Evolutionary conservation across 805 yeast species (phyloP), one percentile per base, ranked within the genome.

Genomic region (Dipodascus geniculatus): DNA sequence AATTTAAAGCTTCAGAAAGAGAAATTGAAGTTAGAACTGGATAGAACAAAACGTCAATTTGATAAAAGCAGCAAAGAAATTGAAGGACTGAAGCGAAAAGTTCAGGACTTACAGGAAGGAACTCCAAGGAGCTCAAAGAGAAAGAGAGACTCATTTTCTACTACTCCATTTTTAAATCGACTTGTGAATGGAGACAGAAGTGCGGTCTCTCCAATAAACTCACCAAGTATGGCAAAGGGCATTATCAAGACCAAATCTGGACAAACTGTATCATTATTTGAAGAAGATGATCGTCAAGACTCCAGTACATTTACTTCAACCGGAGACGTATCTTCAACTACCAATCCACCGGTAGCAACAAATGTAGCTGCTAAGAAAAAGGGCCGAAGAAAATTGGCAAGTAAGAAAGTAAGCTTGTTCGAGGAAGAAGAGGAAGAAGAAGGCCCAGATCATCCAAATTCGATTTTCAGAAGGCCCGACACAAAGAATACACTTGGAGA

Each of bases 231-330:
- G 44, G 17, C 44, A 11, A 38, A 38, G 19, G 44, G 44, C 4
- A 17, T n/a, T n/a, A 17, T 38, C 19, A 47, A 47, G 28, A 22
- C 31, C n/a, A 47, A 47, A 47, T 22, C 49, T 47, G 49, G 31
- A 22, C 49, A 47, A 49, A 57, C 55, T 42, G 48, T 55, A 22
- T 53, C 56, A 3, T 54, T 57, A 19, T 57, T 57, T 35, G 61
- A 58, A 16, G 56, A 55, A 28, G 52, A 51, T 24, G 60, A 57
- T n/a, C 54, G 47, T 3, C 51, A 50, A 16, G 11, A 20, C n/a
- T n/a, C n/a, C n/a, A n/a, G n/a, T n/a, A n/a, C n/a, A n/a, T n/a
- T n/a, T n/a, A n/a, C n/a, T n/a, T n/a, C n/a, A n/a, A n/a, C n/a
- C n/a, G n/a, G n/a, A n/a, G n/a, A n/a, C n/a, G n/a, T n/a, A n/a